Base-by-base conservation (phyloP, 2,329 filamentous ascomycete species). In the Penicillium sp. region DNA sequence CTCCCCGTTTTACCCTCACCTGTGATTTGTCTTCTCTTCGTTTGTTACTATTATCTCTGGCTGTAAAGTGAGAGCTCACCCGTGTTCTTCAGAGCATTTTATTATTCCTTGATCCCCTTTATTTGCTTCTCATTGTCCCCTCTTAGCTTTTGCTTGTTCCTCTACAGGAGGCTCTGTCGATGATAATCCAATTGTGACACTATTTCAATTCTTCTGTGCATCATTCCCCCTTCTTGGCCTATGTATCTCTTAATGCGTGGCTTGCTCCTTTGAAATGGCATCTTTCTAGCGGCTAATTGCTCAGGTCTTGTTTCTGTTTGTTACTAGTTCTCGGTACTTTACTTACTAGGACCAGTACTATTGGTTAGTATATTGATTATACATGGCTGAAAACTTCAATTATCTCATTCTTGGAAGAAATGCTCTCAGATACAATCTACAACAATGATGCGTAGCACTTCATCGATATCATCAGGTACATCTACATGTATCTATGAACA, bases 1-100 rank as follows among this genome's bases (percentile, higher is more conserved):
- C 36, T 36, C 27, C 49, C 41, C 40, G 36, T 53, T 51, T 39
- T 49, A 50, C 30, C 36, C 34, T 38, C 38, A 43, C 40, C 30
- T 58, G 59, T 62, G 55, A 61, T 50, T 61, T 48, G 55, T 47
- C 34, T 62, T 59, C 59, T 51, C 52, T 63, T 64, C 61, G 61
- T 51, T 51, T 65, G 62, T 65, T 52, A 65, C 58, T 64, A 65
- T 65, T 65, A 64, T 55, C 61, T 61, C 61, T 60, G 60, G 46
- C 54, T 65, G 62, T 65, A 64, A 63, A 65, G 57, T 64, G 61
- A 54, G 60, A 55, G 51, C 46, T 45, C 32, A 44, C 18, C 39
- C 47, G 48, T 61, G 55, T 56, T 56, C 52, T 58, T 56, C 61
- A 56, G 61, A 61, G 54, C 53, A 48, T 53, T 49, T 47, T 53